phyloP scores from a whole-genome alignment of 78 protist genomes.

The Salpingoeca rosetta region DNA sequence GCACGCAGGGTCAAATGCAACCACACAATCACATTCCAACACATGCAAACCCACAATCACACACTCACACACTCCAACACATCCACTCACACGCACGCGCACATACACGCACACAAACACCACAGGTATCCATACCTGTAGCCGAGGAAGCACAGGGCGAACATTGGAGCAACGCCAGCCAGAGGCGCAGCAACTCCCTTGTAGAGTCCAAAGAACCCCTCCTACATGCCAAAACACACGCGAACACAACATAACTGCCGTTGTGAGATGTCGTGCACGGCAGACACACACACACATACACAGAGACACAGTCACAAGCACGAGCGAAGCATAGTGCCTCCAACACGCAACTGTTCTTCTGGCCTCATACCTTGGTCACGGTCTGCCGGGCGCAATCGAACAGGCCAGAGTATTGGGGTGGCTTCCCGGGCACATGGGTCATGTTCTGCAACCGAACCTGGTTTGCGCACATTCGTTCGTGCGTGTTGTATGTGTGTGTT shows the following conservation, averaged over 20 bases:
- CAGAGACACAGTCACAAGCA: no score
- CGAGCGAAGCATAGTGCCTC: no score
- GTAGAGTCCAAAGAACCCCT: constrained; percentile 54
- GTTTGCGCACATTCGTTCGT: constrained; percentile 58
- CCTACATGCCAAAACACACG: neutral
- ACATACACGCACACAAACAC: no score
- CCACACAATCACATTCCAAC: no score
- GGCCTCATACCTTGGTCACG: neutral
- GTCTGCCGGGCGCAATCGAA: constrained; percentile 41
- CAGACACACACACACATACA: no score
- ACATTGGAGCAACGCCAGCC: constrained; percentile 55
- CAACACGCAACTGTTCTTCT: no score
- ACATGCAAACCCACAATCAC: neutral
- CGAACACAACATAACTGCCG: no score
- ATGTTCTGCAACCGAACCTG: constrained; percentile 39
- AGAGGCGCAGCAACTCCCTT: constrained; percentile 60
- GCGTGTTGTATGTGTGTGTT: constrained; percentile 21
- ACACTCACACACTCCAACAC: no score
- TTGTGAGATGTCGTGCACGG: no score
- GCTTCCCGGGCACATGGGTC: constrained; percentile 5
- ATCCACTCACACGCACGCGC: no score
- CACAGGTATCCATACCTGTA: constrained; percentile 12
- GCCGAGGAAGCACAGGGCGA: constrained; percentile 59
- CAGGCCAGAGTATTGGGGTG: constrained; percentile 24
- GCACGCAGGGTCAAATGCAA: neutral